Percentiles rank a stretch among this genome's conserved stretches.
These are phyloP conservation scores for Xylaria palmicola DNA, from an alignment of 495 filamentous ascomycete species.

Conservation along the genomic window DNA sequence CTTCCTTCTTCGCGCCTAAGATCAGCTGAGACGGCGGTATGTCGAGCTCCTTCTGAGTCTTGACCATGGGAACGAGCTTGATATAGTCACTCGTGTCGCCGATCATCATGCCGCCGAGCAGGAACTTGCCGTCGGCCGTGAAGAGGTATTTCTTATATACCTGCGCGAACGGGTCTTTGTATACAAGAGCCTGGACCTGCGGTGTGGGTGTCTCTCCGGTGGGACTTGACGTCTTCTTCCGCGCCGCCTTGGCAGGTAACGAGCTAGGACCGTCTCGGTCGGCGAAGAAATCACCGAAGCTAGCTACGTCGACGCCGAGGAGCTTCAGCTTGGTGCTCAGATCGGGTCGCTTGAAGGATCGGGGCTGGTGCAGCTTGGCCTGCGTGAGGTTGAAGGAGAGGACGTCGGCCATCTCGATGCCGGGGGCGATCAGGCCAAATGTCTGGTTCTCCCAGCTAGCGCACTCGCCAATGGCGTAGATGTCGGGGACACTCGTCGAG, in stretches of 20 bases:
- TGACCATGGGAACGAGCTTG: slow-evolving; percentile 93
- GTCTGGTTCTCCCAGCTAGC: slow-evolving; percentile 93
- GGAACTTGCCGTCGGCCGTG: slow-evolving; percentile 86
- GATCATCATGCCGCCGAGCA: slow-evolving; percentile 98
- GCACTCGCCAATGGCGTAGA: slow-evolving; percentile 94
- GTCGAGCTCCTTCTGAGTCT: slow-evolving; percentile 78
- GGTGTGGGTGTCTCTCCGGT: slow-evolving; percentile 44
- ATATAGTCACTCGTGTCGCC: slow-evolving; percentile 94
- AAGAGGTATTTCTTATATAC: slow-evolving; percentile 98
- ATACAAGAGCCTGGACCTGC: slow-evolving; percentile 81
- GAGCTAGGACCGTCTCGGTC: slow-evolving; percentile 83
- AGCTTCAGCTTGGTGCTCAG: slow-evolving; percentile 94
- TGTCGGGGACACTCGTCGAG: slow-evolving; percentile 66
- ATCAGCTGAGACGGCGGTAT: slow-evolving; percentile 88
- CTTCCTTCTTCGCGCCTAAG: slow-evolving; percentile 71
- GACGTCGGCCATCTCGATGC: slow-evolving; percentile 95
- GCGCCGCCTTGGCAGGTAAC: slow-evolving; percentile 55
- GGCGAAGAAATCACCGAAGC: slow-evolving; percentile 95
- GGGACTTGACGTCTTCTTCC: slow-evolving; percentile 27
- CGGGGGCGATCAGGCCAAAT: slow-evolving; percentile 90
- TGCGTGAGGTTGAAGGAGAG: slow-evolving; percentile 93
- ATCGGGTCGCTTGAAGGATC: slow-evolving; percentile 80
- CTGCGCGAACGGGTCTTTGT: slow-evolving; percentile 90
- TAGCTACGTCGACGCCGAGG: slow-evolving; percentile 90
- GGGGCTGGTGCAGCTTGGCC: slow-evolving; percentile 65